A percentile compares a stretch with the other conserved stretches of the same genome.
Evolutionary conservation across 768 basidiomycete genomes (phyloP).

Genomic region (Xanthoconium purpureum): DNA sequence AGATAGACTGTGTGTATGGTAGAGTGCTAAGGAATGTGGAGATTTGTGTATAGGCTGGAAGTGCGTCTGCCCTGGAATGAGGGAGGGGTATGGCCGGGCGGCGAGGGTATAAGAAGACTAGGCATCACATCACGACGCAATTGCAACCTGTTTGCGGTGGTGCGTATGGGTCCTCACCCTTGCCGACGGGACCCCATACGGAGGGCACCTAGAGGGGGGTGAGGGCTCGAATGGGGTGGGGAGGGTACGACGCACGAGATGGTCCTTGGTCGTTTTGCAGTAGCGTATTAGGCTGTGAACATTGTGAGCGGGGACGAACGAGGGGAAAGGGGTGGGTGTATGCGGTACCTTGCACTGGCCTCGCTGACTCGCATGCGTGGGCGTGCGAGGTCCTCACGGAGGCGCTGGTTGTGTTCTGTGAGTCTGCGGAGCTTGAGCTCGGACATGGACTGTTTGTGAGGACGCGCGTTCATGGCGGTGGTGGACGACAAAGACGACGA

Average conservation of each 20-base stretch:
- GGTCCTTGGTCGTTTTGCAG: slow-evolving; percentile 91
- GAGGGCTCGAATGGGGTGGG: background rate
- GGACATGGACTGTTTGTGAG: slow-evolving; percentile 93
- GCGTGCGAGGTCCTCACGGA: slow-evolving; percentile 84
- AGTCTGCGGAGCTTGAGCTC: slow-evolving; percentile 94
- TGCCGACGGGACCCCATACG: slow-evolving; percentile 90
- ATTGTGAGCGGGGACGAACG: background rate
- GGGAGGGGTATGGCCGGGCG: slow-evolving; percentile 31
- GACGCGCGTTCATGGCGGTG: slow-evolving; percentile 61
- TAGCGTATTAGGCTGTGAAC: slow-evolving; percentile 79
- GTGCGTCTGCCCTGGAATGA: slow-evolving; percentile 11
- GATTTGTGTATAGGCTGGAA: slow-evolving; percentile 21
- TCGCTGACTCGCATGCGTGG: slow-evolving; percentile 91
- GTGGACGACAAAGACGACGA: background rate
- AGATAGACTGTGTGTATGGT: slow-evolving; percentile 24
- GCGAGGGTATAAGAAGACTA: slow-evolving; percentile 32
- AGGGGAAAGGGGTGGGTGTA: background rate
- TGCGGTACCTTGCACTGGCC: slow-evolving; percentile 71
- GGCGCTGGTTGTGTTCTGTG: slow-evolving; percentile 89
- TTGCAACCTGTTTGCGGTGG: slow-evolving; percentile 73
- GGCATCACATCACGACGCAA: slow-evolving; percentile 65
- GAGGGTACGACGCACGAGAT: slow-evolving; percentile 55
- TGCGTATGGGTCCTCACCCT: slow-evolving; percentile 90
- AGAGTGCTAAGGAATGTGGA: slow-evolving; percentile 29
- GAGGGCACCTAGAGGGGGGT: slow-evolving; percentile 65